Evolutionary conservation across 148 eudicot genomes (phyloP), one percentile per base, ranked within the genome.

Genomic region (Fagopyrum tataricum): DNA sequence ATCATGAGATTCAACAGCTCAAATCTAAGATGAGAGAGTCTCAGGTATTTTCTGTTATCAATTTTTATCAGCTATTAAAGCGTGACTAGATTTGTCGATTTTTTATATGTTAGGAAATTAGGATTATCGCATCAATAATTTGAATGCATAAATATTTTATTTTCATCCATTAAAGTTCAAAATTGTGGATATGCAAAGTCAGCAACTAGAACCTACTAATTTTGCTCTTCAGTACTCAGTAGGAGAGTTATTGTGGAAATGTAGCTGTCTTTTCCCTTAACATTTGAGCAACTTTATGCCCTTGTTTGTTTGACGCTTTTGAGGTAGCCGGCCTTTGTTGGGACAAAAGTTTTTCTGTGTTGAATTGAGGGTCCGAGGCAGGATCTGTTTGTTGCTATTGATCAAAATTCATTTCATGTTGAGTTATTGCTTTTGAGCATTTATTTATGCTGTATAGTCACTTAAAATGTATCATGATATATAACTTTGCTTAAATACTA

Each of bases 11-110:
- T 79, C 99, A 95, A 84, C 93, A 88, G 81, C 79, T 95, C 59
- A 95, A 92, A 77, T 73, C 89, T 4, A 95, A 90, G 83, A 92
- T 91, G 96, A 96, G 99, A 14, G 99, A 95, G 77, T 95, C 99
- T 51, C 99, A 91, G 97, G 97, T 92, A 79, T 62, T 11, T 21
- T 20, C 69, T 49, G n/a, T 70, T 47, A 4, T 21, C 69, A 71
- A 13, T 3, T 71, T 2, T 6, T 42, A n/a, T 41, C 2, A 43
- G 21, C 13, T 70, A 4, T 4, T 21, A 70, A 17, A 15, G 49
- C 7, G 9, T 40, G 31, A 47, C 13, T 12, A 46, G 40, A 71
- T 18, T 61, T 61, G 40, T 40, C 3, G 67, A 61, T 24, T 11
- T 7, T 24, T 24, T 11, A 9, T 61, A 24, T 31, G 2, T 31